Conservation (phyloP, 495 filamentous ascomycete species). For the Penicillium bovifimosum region DNA sequence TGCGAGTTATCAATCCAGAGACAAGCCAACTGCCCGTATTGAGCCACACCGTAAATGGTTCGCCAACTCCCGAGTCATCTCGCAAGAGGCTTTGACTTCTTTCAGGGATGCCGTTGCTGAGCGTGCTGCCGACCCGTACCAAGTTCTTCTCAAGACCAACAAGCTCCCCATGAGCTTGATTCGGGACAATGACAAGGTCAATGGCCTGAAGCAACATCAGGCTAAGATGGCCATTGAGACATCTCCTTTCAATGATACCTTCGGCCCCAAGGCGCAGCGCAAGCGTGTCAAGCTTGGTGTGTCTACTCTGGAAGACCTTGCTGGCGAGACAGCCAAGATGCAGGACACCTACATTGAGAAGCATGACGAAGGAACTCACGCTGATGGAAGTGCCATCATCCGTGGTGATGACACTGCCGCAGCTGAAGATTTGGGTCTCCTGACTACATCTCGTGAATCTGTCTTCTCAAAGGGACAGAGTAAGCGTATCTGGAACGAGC, state of each 20-base stretch:
- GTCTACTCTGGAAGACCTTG: constrained; percentile 72
- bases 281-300: constrained; percentile 88
- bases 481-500: constrained; percentile 95
- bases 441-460: constrained; percentile 71
- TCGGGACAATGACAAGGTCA: constrained; percentile 55
- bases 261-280: constrained; percentile 87
- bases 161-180: constrained; percentile 86
- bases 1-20: constrained; percentile 75
- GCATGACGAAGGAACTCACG: constrained; percentile 62
- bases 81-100: constrained; percentile 60
- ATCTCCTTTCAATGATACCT: constrained; percentile 79
- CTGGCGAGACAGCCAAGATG: constrained; percentile 67
- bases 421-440: constrained; percentile 37
- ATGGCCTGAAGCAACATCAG: constrained; percentile 84
- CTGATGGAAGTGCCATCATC: constrained; percentile 60
- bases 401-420: constrained; percentile 47
- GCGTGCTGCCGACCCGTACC: constrained; percentile 83
- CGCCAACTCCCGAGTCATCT: constrained; percentile 65
- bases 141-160: constrained; percentile 87
- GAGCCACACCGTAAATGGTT: constrained; percentile 94
- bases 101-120: constrained; percentile 93
- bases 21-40: constrained; percentile 75
- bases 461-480: constrained; percentile 93
- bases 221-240: constrained; percentile 92
- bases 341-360: constrained; percentile 75